Evolutionary conservation across 2,329 filamentous ascomycete genomes (phyloP).

Genomic region (Leptographium flavum): DNA sequence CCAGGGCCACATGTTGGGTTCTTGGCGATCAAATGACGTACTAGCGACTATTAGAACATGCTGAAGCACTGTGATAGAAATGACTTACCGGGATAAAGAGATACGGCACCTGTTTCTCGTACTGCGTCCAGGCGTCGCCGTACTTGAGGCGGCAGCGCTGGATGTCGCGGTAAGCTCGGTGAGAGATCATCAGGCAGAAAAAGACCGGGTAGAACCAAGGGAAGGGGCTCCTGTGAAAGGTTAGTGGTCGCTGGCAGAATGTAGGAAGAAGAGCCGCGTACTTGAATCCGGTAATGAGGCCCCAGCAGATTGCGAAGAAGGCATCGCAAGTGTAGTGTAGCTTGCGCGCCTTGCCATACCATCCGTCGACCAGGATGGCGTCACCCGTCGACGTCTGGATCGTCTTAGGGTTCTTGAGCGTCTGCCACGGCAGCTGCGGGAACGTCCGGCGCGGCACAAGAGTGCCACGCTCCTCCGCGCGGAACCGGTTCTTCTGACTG

Average conservation of each 20-base stretch:
- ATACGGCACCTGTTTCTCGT: conserved; percentile 14
- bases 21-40: conserved; percentile 2
- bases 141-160: conserved; percentile 67
- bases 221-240: conserved; percentile 45
- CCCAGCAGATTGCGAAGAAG: conserved; percentile 67
- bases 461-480: conserved; percentile 53
- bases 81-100: conserved; percentile 32
- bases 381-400: conserved; percentile 57
- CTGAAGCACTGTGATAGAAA: not conserved
- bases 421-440: conserved; percentile 68
- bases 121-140: conserved; percentile 22
- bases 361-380: conserved; percentile 60
- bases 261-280: conserved; percentile 14
- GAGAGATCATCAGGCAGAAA: conserved; percentile 68
- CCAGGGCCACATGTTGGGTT: too few relatives aligned
- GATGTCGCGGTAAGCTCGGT: conserved; percentile 65
- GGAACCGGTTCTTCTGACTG: conserved; percentile 75
- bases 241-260: not conserved
- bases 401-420: conserved; percentile 54
- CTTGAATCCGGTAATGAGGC: conserved; percentile 62
- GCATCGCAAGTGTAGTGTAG: conserved; percentile 71
- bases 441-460: conserved; percentile 54
- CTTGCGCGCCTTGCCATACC: conserved; percentile 63
- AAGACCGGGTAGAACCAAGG: conserved; percentile 87
- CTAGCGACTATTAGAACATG: not conserved